Evolutionary conservation across 352 stramenopile species (phyloP), one percentile per base, ranked within the genome.

Genomic region (Phytopythium ostracodes): DNA sequence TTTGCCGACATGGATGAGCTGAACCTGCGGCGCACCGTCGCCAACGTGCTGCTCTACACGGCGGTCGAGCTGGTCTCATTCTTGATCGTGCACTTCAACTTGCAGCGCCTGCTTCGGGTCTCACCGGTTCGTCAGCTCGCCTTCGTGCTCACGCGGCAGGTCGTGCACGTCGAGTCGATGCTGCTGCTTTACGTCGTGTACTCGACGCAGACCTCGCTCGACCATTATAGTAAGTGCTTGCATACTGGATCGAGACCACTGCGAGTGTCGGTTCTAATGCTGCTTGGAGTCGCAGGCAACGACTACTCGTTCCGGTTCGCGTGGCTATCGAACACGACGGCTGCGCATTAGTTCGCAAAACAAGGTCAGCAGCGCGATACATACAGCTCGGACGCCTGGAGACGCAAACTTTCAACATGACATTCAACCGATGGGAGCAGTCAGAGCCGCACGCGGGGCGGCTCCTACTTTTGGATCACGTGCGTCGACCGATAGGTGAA

Each of bases 401-500:
- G 14, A 38, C 33, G 33, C 33, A 38, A 38, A 38, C 33, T 38
- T 38, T 38, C 33, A 38, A 38, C 33, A 38, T 52, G 46, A 52
- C n/a, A 52, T 27, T 52, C 46, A 38, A 38, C 33, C 33, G 33
- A 38, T 29, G n/a, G n/a, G 10, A 29, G 46, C 46, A 52, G 27
- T 31, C 24, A n/a, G 46, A 15, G n/a, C 15, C 17, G 38, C 42
- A 15, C 4, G 20, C 14, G 42, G 18, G 8, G 27, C 11, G n/a
- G 22, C 17, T 25, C 2, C 70, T 71, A 91, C 69, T 88, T 88
- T 27, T 89, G 77, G 53, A 92, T 89, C 35, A 92, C 76, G 43
- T 80, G 75, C 31, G 84, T 91, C 22, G 84, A 68, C 4, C 84
- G 81, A 74, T 88, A 95, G 43, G 82, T 95, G 64, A 95, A 95